phyloP scores from a whole-genome alignment of 306 rosid genomes.

The Cucumis cinereus region DNA sequence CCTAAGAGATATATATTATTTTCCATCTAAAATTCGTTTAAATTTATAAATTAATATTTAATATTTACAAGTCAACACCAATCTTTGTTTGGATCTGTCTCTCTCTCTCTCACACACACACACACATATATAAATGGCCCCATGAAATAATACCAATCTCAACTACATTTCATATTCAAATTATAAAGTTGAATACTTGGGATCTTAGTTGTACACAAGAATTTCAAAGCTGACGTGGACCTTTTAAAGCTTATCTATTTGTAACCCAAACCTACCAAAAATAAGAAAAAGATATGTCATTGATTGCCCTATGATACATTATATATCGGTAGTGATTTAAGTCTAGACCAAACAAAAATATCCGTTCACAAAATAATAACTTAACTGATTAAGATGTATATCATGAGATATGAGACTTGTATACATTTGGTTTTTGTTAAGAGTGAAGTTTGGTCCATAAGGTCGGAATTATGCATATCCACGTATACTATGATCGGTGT shows the following conservation, averaged over 20 bases:
- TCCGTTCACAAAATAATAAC: not conserved
- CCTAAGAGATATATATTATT: not conserved
- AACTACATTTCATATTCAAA: not conserved
- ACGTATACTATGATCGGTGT: too few species aligned
- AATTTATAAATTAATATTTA: not conserved
- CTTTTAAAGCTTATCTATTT: not conserved
- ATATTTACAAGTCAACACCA: not conserved
- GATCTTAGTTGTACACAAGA: not conserved
- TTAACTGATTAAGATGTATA: not conserved
- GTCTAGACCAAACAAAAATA: not conserved
- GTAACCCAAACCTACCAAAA: not conserved
- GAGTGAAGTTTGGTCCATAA: too few species aligned
- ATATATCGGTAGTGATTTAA: not conserved
- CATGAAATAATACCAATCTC: not conserved
- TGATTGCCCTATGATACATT: not conserved
- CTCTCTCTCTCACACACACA: too few species aligned
- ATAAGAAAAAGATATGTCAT: not conserved
- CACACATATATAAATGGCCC: not conserved
- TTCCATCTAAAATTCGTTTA: not conserved
- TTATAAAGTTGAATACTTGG: not conserved
- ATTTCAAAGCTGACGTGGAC: not conserved
- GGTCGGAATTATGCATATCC: too few species aligned
- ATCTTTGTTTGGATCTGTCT: not conserved
- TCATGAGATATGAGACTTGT: too few species aligned
- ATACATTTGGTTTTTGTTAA: too few species aligned